Evolutionary conservation across 2,329 filamentous ascomycete genomes (phyloP), one percentile per base, ranked within the genome.

Genomic region (Trichophyton benhamiae): DNA sequence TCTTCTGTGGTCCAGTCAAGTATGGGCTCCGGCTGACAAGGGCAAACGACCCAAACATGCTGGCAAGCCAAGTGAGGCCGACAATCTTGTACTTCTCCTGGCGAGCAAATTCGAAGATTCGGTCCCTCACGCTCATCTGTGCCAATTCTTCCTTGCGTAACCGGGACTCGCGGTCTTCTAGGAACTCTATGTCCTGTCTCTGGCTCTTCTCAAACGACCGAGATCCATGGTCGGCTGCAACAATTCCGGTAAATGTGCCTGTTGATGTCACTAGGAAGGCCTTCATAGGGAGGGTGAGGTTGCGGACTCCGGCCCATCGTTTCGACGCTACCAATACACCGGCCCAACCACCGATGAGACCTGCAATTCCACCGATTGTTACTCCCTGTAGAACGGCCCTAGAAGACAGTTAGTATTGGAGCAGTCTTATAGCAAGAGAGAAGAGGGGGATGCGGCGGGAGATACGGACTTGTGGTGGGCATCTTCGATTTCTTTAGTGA

Each of bases 401-500:
- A 70, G 64, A 67, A 62, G 67, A 61, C 33, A 17, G 27, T 55
- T n/a, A 55, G 52, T 36, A 36, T 8, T n/a, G 20, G 52, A 53
- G 9, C 22, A 17, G 27, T 36, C 3, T 53, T 6, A 6, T 27
- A 27, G 25, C 25, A 27, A 4, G 25, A 36, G 8, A 36, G 33
- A 36, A 36, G 33, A 11, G 33, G 33, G n/a, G 33, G 33, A n/a
- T 33, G n/a, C 15, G 27, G 30, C 63, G 44, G 59, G 66, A 65
- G 11, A 6, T 9, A 42, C 77, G 58, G 76, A 85, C 83, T 80
- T 78, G 83, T 95, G 96, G 82, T 96, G 91, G 60, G 83, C 88
- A 63, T 80, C 74, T 78, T 96, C 91, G 78, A 96, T 89, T 83
- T 96, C 90, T 74, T 92, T 90, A 69, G 88, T 95, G 73, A 97